Base-by-base conservation (phyloP, 1,284 basidiomycete genomes). In the Termitomyces sp. region DNA sequence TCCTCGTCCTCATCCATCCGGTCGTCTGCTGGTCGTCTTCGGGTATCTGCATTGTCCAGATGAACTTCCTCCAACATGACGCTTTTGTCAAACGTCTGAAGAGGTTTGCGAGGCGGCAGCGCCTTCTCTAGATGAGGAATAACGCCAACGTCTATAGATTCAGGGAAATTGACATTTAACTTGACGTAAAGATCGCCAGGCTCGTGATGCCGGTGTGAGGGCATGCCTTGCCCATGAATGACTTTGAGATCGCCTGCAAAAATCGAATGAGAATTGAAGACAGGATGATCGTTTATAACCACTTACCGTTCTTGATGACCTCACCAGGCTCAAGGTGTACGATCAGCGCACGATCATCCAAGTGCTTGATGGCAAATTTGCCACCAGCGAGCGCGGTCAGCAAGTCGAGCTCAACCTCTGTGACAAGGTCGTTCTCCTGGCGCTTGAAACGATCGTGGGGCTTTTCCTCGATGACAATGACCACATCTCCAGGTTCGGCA, bases 401-500 rank as follows among this genome's bases (percentile, higher is more conserved):
- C 46, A 99, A 80, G 70, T 98, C 96, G 53, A 99, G 77, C 69
- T 97, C 91, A 35, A 93, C 78, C 54, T 97, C 92, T 48, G 75
- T 84, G 68, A 90, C 80, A 37, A 99, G 81, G 71, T 99, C 92
- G 73, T 93, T 96, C 52, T 94, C 93, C 68, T 93, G 91, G 56
- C 95, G 82, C 72, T 89, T 91, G 84, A 97, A 98, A 49, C 81
- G 78, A 0, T 91, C 86, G 70, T 98, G 95, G 7, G 88, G 84
- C 72, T 94, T 96, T 76, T 97, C 96, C 68, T 99, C 95, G 59
- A 99, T 80, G 52, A 98, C 91, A 62, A 99, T 99, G 53, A 98
- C 83, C 16, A 99, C 97, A 62, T 99, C 97, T 61, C 97, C 97
- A 1, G 97, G 88, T 54, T 91, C 81, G 35, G 91, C 86, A 34